Evolutionary conservation across 2,329 filamentous ascomycete species (phyloP).

Genomic region (Monosporascus cannonballus): DNA sequence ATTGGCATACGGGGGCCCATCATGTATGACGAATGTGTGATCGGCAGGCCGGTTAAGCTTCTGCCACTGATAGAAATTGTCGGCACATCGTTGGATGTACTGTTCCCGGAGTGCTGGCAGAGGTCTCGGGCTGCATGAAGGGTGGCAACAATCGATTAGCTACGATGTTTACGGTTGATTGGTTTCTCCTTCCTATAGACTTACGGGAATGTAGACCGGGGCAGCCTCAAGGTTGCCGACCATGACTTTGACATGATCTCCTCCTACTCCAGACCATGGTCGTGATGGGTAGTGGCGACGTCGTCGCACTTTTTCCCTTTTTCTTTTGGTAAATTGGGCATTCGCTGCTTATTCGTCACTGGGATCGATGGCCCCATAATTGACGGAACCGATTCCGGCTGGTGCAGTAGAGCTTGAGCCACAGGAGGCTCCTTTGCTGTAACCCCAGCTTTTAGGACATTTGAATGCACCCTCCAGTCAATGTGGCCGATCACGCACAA

Average conservation of each 20-base stretch:
- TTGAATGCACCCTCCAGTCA: not conserved
- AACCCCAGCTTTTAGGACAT: not conserved
- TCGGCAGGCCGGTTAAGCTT: conserved; percentile 44
- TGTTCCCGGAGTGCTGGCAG: conserved; percentile 40
- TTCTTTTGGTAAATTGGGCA: not conserved
- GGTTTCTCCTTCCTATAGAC: conserved; percentile 12
- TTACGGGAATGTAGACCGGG: conserved; percentile 68
- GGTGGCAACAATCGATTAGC: conserved; percentile 12
- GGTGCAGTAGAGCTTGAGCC: not conserved
- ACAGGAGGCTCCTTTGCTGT: not conserved
- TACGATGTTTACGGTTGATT: not conserved
- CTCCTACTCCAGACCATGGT: conserved; percentile 15
- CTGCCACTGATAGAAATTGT: conserved; percentile 90
- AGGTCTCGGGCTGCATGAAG: conserved; percentile 41
- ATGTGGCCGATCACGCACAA: too few relatives aligned
- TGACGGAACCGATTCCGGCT: not conserved
- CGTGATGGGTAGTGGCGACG: conserved; percentile 1
- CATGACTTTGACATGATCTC: conserved; percentile 52
- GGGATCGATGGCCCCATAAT: not conserved
- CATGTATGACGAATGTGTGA: conserved; percentile 74
- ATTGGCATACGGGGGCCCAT: conserved; percentile 96
- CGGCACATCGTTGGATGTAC: conserved; percentile 72
- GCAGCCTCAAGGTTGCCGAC: conserved; percentile 69
- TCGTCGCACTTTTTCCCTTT: conserved; percentile 3
- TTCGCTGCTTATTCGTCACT: not conserved